Base-by-base conservation (phyloP, 345 rosid species). In the Noccaea caerulescens region DNA sequence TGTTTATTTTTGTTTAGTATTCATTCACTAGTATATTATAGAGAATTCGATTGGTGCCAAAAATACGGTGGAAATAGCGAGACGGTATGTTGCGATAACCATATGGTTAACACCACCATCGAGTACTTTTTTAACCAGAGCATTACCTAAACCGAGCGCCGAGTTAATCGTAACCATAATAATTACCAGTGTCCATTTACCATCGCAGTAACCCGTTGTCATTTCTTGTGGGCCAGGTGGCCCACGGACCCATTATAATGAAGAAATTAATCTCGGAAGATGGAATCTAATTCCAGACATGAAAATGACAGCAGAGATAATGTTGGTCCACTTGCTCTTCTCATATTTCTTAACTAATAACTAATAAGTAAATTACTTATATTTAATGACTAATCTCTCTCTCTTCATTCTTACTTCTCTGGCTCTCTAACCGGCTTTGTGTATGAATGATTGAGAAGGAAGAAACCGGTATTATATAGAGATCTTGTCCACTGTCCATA, bases 61-160 rank as follows among this genome's bases (percentile, higher is more conserved):
- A 81, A 80, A 77, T 39, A 77, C 16, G 34, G 89, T 69, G 8
- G 89, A 85, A 68, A 87, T 81, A 7, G 72, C 72, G 10, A 87
- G 87, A 5, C 89, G 86, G 47, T 87, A 87, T 2, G 92, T 85
- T 70, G 87, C 72, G 3, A 87, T 73, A 20, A 85, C 84, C 79
- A 85, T 72, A 66, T 80, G 86, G 68, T 80, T 75, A 44, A 82
- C 72, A 42, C 92, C 92, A 64, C 81, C 81, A 33, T 82, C 86
- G 36, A 85, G 85, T 14, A 79, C 80, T 58, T 79, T 72, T 78
- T 87, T 83, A 33, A 87, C 81, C 58, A 87, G 80, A 59, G 85
- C 84, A 52, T 87, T 87, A 62, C 71, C 83, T 55, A 78, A 56
- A 5, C 89, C 81, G 25, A 77, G 69, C 3, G 80, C 81, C 16